Evolutionary conservation across 352 stramenopile species (phyloP).

Genomic region (Phytopythium sindhum): DNA sequence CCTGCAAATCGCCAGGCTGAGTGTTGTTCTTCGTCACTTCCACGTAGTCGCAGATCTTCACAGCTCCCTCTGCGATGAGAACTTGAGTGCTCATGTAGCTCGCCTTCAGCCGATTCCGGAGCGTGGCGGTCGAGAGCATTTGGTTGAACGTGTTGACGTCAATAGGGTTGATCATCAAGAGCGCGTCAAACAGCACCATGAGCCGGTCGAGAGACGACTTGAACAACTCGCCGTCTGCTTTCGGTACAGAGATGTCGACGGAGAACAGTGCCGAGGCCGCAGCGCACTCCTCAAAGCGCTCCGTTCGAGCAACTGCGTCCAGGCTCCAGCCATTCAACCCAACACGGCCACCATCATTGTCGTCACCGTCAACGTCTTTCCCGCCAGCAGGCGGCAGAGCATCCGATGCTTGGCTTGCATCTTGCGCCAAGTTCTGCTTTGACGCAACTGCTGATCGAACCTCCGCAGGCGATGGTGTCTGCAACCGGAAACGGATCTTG

Average conservation of each 20-base stretch:
- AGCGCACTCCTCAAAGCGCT: conserved; percentile 59
- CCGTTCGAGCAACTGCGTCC: conserved; percentile 53
- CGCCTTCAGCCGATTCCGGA: conserved; percentile 53
- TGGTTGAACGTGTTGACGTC: conserved; percentile 82
- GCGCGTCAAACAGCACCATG: conserved; percentile 81
- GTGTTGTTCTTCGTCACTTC: conserved; percentile 8
- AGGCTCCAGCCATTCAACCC: conserved; percentile 81
- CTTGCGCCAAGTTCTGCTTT: conserved; percentile 72
- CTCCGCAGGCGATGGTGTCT: conserved; percentile 41
- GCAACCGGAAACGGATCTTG: conserved; percentile 42
- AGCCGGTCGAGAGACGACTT: conserved; percentile 73
- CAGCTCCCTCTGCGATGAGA: conserved; percentile 49
- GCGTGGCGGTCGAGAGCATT: conserved; percentile 46
- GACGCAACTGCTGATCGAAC: conserved; percentile 41
- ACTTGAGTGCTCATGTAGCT: conserved; percentile 81
- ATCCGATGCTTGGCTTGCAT: conserved; percentile 52
- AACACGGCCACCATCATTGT: conserved; percentile 76
- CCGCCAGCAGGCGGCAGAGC: conserved; percentile 23
- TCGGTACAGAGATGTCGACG: conserved; percentile 56
- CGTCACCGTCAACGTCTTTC: conserved; percentile 56
- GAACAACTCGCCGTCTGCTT: conserved; percentile 48
- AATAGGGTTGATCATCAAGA: conserved; percentile 86
- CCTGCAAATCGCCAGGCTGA: neutral
- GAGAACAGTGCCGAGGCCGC: conserved; percentile 50
- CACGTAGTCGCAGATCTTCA: conserved; percentile 59